These are phyloP conservation scores for Gelatoporia subvermispora DNA, from an alignment of 768 basidiomycete genomes.

Conservation along the genomic window DNA sequence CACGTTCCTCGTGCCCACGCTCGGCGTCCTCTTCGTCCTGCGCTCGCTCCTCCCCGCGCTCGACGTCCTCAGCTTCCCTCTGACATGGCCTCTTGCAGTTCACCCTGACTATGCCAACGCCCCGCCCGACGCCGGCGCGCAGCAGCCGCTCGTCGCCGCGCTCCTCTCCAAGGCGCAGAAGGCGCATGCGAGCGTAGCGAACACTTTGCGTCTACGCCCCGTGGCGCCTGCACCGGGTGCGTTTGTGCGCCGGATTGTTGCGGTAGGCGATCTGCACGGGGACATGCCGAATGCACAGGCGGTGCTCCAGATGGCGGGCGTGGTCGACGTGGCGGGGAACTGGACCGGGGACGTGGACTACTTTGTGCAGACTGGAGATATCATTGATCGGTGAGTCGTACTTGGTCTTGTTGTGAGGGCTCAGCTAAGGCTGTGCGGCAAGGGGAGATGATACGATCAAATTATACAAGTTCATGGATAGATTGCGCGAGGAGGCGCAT, in stretches of 20 bases:
- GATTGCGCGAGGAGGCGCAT: constrained; percentile 69
- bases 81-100: constrained; percentile 19
- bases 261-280: constrained; percentile 91
- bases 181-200: background rate
- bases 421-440: background rate
- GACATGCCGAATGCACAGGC: constrained; percentile 74
- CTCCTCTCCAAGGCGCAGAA: background rate
- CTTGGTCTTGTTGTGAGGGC: no score
- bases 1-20: constrained; percentile 12
- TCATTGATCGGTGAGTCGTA: constrained; percentile 81
- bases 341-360: constrained; percentile 85
- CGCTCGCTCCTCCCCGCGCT: constrained; percentile 13
- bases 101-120: constrained; percentile 15
- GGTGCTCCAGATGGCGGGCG: constrained; percentile 76
- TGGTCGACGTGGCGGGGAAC: constrained; percentile 64
- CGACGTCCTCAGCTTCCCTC: constrained; percentile 14
- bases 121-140: constrained; percentile 5
- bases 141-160: background rate
- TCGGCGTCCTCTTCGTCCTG: constrained; percentile 15
- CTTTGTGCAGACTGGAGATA: constrained; percentile 94
- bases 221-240: background rate
- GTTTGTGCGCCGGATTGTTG: constrained; percentile 56
- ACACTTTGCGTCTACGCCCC: no score
- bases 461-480: constrained; percentile 82
- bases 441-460: constrained; percentile 90